phyloP scores from a whole-genome alignment of 2,329 filamentous ascomycete species.

The Nigrograna mackinnonii region DNA sequence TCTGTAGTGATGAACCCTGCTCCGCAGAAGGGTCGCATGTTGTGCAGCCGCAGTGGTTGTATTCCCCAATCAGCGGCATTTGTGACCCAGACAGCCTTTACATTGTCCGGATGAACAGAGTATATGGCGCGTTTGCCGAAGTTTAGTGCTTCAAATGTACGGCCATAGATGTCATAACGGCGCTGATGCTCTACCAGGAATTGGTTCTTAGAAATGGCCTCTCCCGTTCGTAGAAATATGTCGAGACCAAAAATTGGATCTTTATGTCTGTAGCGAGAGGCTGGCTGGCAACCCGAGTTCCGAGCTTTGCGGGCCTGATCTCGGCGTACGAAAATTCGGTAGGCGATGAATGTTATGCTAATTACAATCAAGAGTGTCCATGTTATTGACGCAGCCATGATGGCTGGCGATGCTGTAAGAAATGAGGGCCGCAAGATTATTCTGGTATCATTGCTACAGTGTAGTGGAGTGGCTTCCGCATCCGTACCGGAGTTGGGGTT shows the following conservation, averaged over 20 bases:
- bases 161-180: constrained; percentile 10
- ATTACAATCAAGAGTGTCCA: too few relatives aligned
- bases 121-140: neutral
- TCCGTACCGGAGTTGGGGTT: too few relatives aligned
- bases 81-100: neutral
- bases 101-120: neutral
- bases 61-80: constrained; percentile 36
- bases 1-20: constrained; percentile 44
- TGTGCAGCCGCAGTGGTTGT: constrained; percentile 24
- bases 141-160: neutral
- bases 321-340: constrained; percentile 5
- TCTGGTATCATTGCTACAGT: too few relatives aligned
- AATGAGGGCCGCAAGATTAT: too few relatives aligned
- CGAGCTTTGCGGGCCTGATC: constrained; percentile 6
- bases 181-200: constrained; percentile 7
- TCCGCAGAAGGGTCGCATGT: constrained; percentile 41
- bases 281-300: constrained; percentile 7
- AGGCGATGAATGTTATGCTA: too few relatives aligned
- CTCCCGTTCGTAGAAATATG: constrained; percentile 7
- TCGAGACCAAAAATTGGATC: constrained; percentile 14
- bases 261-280: constrained; percentile 11
- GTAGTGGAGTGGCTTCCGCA: too few relatives aligned
- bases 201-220: constrained; percentile 10
- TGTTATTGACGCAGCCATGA: too few relatives aligned
- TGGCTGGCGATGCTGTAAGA: too few relatives aligned